Base-by-base conservation (phyloP, 2,329 filamentous ascomycete species). In the Fusarium illudens region DNA sequence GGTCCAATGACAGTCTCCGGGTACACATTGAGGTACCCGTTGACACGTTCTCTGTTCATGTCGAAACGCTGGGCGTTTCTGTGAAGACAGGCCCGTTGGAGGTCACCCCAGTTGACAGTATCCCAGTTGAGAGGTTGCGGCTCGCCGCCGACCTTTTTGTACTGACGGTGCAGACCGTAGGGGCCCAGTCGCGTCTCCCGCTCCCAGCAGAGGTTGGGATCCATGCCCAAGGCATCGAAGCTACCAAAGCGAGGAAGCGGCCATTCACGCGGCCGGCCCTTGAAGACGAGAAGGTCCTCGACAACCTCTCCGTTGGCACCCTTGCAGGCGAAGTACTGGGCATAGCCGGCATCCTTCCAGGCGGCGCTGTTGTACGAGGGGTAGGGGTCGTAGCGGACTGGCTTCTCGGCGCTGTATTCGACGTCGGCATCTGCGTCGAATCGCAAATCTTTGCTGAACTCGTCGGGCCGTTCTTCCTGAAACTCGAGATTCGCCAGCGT, bases 341-440 rank as follows among this genome's bases (percentile, higher is more conserved):
- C 90, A 49, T 84, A 82, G 67, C 85, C 85, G 29, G 79, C 76
- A 49, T 80, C 78, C 71, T 82, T 85, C 89, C 90, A 94, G 13
- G 81, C 77, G 4, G 81, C 79, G 52, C 84, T 85, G 72, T 92
- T 90, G 79, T 93, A 92, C 15, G 86, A 80, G 1, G 91, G 91
- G 67, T 93, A 94, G 0, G 92, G 92, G 60, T 89, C 84, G 77
- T 92, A 93, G 19, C 85, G 81, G 57, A 86, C 81, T 1, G 88
- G 85, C 51, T 82, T 78, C 42, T 84, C 79, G 12, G 78, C 74
- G 55, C 74, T 83, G 71, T 84, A 86, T 33, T 77, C 77, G 27
- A 76, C 66, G 49, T 75, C 73, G 9, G 75, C 72, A n/a, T 77
- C 73, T 53, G 79, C 71, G 32, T 79, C 77, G 48, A 72, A 75